Conservation (phyloP, 352 stramenopile genomes). For the Globisporangium orthogonon region DNA sequence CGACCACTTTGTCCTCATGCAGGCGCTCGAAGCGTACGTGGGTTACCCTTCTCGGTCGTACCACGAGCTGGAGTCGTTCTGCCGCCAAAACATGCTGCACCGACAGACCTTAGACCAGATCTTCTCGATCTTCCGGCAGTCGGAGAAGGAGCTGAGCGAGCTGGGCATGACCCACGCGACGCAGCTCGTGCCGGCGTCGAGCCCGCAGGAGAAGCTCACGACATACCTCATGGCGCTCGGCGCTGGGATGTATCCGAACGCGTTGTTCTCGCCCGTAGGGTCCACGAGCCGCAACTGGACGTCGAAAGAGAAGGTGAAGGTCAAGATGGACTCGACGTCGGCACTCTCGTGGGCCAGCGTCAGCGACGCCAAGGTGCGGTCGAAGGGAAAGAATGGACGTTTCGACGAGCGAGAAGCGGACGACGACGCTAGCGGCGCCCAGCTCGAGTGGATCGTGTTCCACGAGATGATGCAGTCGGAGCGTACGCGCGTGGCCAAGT, state of each 20-base stretch:
- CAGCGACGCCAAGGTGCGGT: slow-evolving; percentile 11
- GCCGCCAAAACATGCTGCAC: slow-evolving; percentile 56
- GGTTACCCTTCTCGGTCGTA: slow-evolving; percentile 29
- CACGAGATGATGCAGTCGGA: slow-evolving; percentile 86
- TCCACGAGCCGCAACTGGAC: slow-evolving; percentile 54
- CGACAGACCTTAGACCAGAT: slow-evolving; percentile 60
- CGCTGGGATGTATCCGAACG: slow-evolving; percentile 72
- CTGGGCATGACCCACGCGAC: slow-evolving; percentile 42
- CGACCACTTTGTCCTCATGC: slow-evolving; percentile 65
- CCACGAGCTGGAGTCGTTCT: slow-evolving; percentile 44
- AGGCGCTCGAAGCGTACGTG: slow-evolving; percentile 56
- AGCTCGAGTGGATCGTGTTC: slow-evolving; percentile 68
- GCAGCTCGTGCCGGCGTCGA: slow-evolving; percentile 26
- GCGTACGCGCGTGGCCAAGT: slow-evolving; percentile 55
- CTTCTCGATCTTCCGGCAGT: slow-evolving; percentile 57
- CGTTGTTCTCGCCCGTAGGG: slow-evolving; percentile 37
- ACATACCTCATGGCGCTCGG: slow-evolving; percentile 63
- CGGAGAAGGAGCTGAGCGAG: slow-evolving; percentile 46
- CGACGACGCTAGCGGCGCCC: slow-evolving; percentile 1
- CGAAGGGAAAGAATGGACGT: slow-evolving; percentile 17
- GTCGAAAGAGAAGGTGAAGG: slow-evolving; percentile 80
- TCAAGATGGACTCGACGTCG: slow-evolving; percentile 53
- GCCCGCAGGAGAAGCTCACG: slow-evolving; percentile 25
- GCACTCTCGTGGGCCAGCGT: slow-evolving; percentile 32
- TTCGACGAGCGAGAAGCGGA: slow-evolving; percentile 18